These are phyloP conservation scores for Auricularia sp. DNA, from an alignment of 768 basidiomycete species.

Conservation along the genomic window DNA sequence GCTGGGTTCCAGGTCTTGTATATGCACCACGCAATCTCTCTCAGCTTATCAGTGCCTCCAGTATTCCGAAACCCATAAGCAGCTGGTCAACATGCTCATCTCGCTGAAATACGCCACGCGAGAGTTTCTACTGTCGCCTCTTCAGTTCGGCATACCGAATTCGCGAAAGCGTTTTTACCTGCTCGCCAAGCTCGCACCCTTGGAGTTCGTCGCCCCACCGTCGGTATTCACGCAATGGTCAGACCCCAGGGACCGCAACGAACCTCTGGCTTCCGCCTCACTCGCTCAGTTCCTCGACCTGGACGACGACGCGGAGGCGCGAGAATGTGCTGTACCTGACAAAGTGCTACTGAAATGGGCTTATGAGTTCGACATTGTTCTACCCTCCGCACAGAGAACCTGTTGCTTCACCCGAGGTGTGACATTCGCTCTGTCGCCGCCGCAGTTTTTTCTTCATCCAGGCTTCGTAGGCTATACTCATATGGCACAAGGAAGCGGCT, in stretches of 20 bases:
- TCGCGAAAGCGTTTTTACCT: constrained; percentile 75
- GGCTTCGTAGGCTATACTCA: constrained; percentile 54
- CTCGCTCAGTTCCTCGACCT: constrained; percentile 8
- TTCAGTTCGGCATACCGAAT: constrained; percentile 75
- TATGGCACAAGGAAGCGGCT: constrained; percentile 69
- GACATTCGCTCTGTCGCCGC: neutral
- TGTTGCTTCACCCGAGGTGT: constrained; percentile 79
- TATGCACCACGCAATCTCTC: too few relatives aligned
- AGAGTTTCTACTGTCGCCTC: constrained; percentile 63
- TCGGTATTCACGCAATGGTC: constrained; percentile 1
- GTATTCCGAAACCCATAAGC: constrained; percentile 54
- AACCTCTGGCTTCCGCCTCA: constrained; percentile 6
- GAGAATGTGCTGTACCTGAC: constrained; percentile 38
- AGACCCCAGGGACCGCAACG: constrained; percentile 37
- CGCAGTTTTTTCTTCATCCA: neutral
- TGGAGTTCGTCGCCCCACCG: constrained; percentile 23
- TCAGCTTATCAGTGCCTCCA: constrained; percentile 19
- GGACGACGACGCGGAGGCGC: neutral
- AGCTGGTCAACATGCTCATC: constrained; percentile 43
- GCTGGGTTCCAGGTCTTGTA: constrained; percentile 64
- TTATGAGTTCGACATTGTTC: constrained; percentile 68
- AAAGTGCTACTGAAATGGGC: constrained; percentile 67
- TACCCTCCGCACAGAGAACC: constrained; percentile 47
- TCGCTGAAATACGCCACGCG: constrained; percentile 44
- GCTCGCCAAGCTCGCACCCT: constrained; percentile 46